phyloP scores from a whole-genome alignment of 371 early-diverging fungal genomes.

The Mortierella sp. region DNA sequence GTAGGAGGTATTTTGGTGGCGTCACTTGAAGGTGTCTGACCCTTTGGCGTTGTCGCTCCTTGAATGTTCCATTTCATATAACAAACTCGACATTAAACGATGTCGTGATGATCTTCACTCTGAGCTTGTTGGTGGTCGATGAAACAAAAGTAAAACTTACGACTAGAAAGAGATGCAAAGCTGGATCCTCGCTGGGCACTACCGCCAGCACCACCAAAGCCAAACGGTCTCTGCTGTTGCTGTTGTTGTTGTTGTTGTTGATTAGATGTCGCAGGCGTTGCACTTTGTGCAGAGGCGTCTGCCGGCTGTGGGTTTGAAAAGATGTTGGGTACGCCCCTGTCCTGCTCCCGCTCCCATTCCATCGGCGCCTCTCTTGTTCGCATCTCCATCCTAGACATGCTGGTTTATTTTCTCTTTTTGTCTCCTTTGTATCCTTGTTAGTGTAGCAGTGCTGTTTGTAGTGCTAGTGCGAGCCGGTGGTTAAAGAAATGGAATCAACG shows the following conservation, averaged over 20 bases:
- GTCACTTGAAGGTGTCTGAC: background rate
- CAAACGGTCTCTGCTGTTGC: background rate
- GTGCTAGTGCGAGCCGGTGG: background rate
- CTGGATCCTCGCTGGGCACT: constrained; percentile 26
- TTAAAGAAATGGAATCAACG: background rate
- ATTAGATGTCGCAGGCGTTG: background rate
- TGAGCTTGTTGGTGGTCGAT: too few relatives aligned
- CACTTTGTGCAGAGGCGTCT: constrained; percentile 1
- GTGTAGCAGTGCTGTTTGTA: background rate
- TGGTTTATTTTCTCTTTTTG: background rate
- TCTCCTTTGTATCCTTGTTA: background rate
- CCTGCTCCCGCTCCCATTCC: constrained; percentile 59
- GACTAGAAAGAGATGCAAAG: constrained; percentile 25
- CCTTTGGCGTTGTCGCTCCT: background rate
- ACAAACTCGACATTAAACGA: background rate
- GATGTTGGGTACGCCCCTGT: constrained; percentile 42
- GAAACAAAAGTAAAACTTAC: constrained; percentile 21
- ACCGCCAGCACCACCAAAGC: background rate
- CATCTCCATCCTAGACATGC: constrained; percentile 47
- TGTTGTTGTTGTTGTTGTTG: background rate
- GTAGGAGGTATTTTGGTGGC: constrained; percentile 6
- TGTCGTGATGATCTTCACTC: background rate
- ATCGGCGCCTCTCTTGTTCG: constrained; percentile 52
- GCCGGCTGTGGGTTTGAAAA: constrained; percentile 28
- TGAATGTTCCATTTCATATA: background rate